These are phyloP conservation scores for Diophrys appendiculata DNA, from an alignment of 73 alveolate species.

Conservation along the genomic window DNA sequence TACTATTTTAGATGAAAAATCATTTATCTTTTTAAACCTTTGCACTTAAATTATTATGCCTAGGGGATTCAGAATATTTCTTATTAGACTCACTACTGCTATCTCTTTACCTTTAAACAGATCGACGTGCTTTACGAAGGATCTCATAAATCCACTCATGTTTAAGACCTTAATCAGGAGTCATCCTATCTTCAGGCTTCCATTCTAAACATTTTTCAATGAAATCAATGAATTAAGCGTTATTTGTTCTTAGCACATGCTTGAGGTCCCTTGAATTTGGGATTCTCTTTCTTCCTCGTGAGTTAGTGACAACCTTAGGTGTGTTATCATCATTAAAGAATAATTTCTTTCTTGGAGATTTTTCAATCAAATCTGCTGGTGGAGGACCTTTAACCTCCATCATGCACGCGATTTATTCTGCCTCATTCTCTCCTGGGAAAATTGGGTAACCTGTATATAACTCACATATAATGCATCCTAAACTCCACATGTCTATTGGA, in stretches of 20 bases:
- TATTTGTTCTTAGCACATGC: slow-evolving; percentile 47
- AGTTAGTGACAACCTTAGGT: slow-evolving; percentile 79
- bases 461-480: slow-evolving; percentile 91
- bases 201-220: slow-evolving; percentile 49
- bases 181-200: slow-evolving; percentile 60
- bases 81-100: too few species aligned
- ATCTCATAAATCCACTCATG: slow-evolving; percentile 59
- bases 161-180: slow-evolving; percentile 52
- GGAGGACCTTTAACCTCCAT: slow-evolving; percentile 76
- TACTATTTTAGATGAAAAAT: too few species aligned
- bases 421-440: slow-evolving; percentile 86
- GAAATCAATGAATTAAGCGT: slow-evolving; percentile 52
- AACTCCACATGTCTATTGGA: slow-evolving; percentile 89
- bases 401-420: slow-evolving; percentile 73
- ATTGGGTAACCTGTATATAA: slow-evolving; percentile 78
- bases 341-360: slow-evolving; percentile 38
- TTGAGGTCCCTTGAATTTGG: slow-evolving; percentile 66
- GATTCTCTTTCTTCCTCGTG: slow-evolving; percentile 77
- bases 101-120: too few species aligned
- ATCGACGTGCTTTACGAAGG: too few species aligned
- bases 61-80: too few species aligned
- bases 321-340: slow-evolving; percentile 59
- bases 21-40: too few species aligned
- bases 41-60: too few species aligned
- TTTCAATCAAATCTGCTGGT: slow-evolving; percentile 37